A percentile compares a stretch with the other conserved stretches of the same genome.
phyloP scores from a whole-genome alignment of 2,329 filamentous ascomycete species.

The Falciphora oryzae region DNA sequence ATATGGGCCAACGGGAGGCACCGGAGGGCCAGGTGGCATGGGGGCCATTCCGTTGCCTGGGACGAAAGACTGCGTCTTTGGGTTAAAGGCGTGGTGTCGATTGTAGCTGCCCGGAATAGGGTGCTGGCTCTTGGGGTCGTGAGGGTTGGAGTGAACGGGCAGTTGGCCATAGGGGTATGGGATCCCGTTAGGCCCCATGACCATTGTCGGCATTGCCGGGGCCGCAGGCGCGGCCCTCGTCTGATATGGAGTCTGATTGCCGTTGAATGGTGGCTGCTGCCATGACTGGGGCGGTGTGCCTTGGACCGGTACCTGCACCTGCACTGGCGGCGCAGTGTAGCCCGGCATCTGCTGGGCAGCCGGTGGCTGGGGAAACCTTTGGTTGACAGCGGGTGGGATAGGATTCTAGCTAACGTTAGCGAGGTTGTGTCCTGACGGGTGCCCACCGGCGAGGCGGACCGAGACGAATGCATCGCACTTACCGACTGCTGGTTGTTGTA shows the following conservation, averaged over 20 bases:
- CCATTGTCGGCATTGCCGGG: constrained; percentile 5
- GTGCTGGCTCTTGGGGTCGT: constrained; percentile 71
- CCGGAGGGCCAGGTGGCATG: constrained; percentile 38
- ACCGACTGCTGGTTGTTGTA: constrained; percentile 42
- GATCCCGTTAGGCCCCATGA: constrained; percentile 26
- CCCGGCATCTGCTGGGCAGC: neutral
- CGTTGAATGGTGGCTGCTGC: constrained; percentile 20
- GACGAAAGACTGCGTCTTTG: constrained; percentile 88
- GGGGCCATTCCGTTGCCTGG: constrained; percentile 53
- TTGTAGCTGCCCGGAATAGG: constrained; percentile 63
- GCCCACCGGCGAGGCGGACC: too few species aligned
- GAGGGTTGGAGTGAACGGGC: constrained; percentile 61
- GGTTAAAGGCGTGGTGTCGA: constrained; percentile 76
- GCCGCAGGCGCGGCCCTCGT: constrained; percentile 19
- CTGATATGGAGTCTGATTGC: constrained; percentile 24
- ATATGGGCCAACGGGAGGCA: constrained; percentile 29
- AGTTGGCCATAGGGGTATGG: constrained; percentile 78
- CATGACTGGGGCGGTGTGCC: constrained; percentile 27
- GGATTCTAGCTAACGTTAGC: constrained; percentile 26
- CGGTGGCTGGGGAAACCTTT: constrained; percentile 9
- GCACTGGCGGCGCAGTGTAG: neutral
- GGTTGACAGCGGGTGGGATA: constrained; percentile 20
- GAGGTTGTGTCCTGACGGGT: too few species aligned
- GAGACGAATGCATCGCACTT: constrained; percentile 21
- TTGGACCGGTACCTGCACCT: constrained; percentile 3